Base-by-base conservation (phyloP, 768 basidiomycete species). In the Goffeauzyma gilvescens region DNA sequence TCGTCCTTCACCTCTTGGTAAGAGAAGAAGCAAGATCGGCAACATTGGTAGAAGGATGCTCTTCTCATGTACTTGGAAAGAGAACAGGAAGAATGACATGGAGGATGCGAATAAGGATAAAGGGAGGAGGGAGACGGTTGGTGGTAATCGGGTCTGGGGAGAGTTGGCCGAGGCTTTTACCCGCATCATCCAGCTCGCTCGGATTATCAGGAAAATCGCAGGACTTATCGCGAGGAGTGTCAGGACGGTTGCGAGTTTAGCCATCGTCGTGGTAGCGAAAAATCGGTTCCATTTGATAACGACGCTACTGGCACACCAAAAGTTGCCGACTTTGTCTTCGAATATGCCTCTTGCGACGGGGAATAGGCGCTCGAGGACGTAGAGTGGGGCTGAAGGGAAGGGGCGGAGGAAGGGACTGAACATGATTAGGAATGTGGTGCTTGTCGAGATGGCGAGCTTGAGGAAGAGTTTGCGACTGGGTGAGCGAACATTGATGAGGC, bases 1-100 rank as follows among this genome's bases (percentile, higher is more conserved):
- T 28, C 58, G 40, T 46, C 78, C 14, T 7, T 42, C 24, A 13
- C 50, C 39, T 17, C 44, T 37, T 22, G 45, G 42, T 15, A 44
- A 43, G 49, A 42, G 68, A 13, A 89, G 68, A 14, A 95, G 68
- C 0, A 78, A 82, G 22, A 87, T 67, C 0, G 89, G 89, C 50
- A 95, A 62, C 17, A 96, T 68, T 3, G 87, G 85, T 1, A 95
- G 57, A 14, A 93, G 59, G 30, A 95, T 81, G 3, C 79, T 78
- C 68, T 93, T 95, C 63, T 95, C 89, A 62, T 93, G 89, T 28
- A 89, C 87, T 55, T 93, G 87, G 64, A 90, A 90, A 5, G 86
- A 87, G 67, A 90, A 89, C 24, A 95, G 68, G 67, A 90, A 95
- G 71, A 95, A 93, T 7, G 86, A 80, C 69, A 95, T 72, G 0